Evolutionary conservation across 352 stramenopile genomes (phyloP).

Genomic region (Phytophthora megakarya): DNA sequence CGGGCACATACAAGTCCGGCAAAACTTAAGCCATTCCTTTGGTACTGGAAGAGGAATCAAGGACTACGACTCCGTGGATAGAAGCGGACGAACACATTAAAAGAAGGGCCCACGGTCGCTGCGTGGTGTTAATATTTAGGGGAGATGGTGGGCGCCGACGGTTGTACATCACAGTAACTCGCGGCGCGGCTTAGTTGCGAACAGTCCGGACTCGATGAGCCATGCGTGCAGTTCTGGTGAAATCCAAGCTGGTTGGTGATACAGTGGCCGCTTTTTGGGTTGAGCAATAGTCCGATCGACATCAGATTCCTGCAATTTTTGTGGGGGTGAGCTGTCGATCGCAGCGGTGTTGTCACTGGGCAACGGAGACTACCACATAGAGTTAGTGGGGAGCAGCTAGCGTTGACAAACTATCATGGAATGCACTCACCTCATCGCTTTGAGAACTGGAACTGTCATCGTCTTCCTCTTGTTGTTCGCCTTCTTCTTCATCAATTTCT

Average conservation of each 20-base stretch:
- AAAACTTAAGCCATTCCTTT: conserved; percentile 55
- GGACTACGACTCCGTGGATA: conserved; percentile 29
- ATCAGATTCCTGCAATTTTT: conserved; percentile 1
- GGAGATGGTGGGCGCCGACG: not conserved
- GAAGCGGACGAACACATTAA: conserved; percentile 28
- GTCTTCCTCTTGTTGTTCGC: conserved; percentile 20
- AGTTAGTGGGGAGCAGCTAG: conserved; percentile 32
- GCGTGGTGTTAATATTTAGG: conserved; percentile 42
- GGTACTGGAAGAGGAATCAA: conserved; percentile 7
- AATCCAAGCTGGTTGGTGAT: conserved; percentile 67
- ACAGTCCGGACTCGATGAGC: conserved; percentile 55
- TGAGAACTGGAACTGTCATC: not conserved
- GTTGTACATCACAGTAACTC: conserved; percentile 11
- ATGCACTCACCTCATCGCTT: conserved; percentile 10
- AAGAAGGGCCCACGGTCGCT: conserved; percentile 8
- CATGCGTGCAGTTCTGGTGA: conserved; percentile 57
- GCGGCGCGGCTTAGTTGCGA: conserved; percentile 39
- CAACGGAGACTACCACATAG: conserved; percentile 26
- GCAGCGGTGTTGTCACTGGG: not conserved
- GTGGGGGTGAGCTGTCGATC: not conserved
- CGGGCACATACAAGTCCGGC: conserved; percentile 83
- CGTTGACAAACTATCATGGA: not conserved
- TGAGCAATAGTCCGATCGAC: not conserved
- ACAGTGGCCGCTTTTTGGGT: conserved; percentile 26
- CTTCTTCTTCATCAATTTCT: conserved; percentile 13